Evolutionary conservation across 331 rosid genomes (phyloP).

Genomic region (Malus hybrid): DNA sequence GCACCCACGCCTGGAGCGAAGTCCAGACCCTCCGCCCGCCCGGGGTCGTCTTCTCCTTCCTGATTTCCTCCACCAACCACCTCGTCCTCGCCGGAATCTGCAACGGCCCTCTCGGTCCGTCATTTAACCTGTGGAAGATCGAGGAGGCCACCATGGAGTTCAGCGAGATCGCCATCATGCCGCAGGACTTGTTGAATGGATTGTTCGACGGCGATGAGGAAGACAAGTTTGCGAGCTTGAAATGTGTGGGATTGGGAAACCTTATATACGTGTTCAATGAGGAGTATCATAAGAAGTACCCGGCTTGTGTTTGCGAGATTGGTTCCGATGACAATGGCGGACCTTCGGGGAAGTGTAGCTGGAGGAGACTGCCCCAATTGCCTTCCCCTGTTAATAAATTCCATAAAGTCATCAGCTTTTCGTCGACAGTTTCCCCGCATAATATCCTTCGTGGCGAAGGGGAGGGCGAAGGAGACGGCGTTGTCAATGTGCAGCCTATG

Average conservation of each 20-base stretch:
- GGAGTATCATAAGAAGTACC: slow-evolving; percentile 58
- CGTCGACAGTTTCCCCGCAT: slow-evolving; percentile 51
- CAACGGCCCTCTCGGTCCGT: slow-evolving; percentile 34
- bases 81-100: slow-evolving; percentile 74
- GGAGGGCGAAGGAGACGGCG: slow-evolving; percentile 6
- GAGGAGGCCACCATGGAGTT: slow-evolving; percentile 57
- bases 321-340: slow-evolving; percentile 11
- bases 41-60: slow-evolving; percentile 61
- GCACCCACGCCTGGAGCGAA: slow-evolving; percentile 47
- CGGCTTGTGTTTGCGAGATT: slow-evolving; percentile 79
- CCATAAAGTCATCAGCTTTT: slow-evolving; percentile 69
- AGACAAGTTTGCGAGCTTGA: slow-evolving; percentile 72
- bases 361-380: slow-evolving; percentile 70
- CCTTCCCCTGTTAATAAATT: slow-evolving; percentile 67
- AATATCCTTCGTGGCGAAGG: slow-evolving; percentile 37
- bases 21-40: slow-evolving; percentile 64
- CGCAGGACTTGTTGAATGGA: slow-evolving; percentile 46
- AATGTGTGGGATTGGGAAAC: slow-evolving; percentile 76
- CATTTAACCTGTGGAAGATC: slow-evolving; percentile 64
- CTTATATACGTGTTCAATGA: slow-evolving; percentile 72
- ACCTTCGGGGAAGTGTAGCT: slow-evolving; percentile 28
- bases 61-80: slow-evolving; percentile 43
- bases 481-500: slow-evolving; percentile 12
- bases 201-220: slow-evolving; percentile 74
- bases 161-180: slow-evolving; percentile 60